A percentile compares a stretch with the other conserved stretches of the same genome.
These are phyloP conservation scores for Paratrypanosoma confusum DNA, from an alignment of 208 protist species.

Conservation along the genomic window DNA sequence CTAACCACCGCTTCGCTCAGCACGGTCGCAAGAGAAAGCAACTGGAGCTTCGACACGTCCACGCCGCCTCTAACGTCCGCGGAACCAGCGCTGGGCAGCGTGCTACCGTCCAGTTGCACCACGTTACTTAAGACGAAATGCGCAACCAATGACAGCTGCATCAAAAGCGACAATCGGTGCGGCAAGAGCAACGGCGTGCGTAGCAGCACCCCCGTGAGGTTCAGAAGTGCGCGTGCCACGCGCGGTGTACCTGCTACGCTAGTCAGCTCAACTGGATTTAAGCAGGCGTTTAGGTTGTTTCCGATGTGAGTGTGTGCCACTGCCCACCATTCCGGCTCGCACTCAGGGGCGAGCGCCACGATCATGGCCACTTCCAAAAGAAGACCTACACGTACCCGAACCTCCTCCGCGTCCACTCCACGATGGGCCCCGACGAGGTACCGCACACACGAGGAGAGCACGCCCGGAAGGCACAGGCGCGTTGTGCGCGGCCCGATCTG, in stretches of 20 bases:
- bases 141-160: constrained; percentile 18
- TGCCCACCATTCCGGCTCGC: constrained; percentile 11
- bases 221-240: constrained; percentile 5
- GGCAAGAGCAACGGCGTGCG: constrained; percentile 12
- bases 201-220: constrained; percentile 8
- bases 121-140: constrained; percentile 26
- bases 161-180: constrained; percentile 8
- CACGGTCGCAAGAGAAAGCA: constrained; percentile 1
- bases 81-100: constrained; percentile 2
- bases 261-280: constrained; percentile 4
- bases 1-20: constrained; percentile 9
- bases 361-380: constrained; percentile 26
- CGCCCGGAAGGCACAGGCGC: constrained; percentile 57
- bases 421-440: constrained; percentile 57
- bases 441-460: constrained; percentile 54
- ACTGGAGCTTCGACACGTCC: no score
- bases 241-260: not conserved
- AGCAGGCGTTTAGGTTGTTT: constrained; percentile 1
- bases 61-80: not conserved
- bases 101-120: constrained; percentile 17
- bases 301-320: constrained; percentile 9
- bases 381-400: constrained; percentile 35
- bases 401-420: constrained; percentile 50
- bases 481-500: constrained; percentile 40
- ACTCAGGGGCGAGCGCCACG: constrained; percentile 5